Base-by-base conservation (phyloP, 371 early-diverging fungal genomes). In the Coemansia sp. region DNA sequence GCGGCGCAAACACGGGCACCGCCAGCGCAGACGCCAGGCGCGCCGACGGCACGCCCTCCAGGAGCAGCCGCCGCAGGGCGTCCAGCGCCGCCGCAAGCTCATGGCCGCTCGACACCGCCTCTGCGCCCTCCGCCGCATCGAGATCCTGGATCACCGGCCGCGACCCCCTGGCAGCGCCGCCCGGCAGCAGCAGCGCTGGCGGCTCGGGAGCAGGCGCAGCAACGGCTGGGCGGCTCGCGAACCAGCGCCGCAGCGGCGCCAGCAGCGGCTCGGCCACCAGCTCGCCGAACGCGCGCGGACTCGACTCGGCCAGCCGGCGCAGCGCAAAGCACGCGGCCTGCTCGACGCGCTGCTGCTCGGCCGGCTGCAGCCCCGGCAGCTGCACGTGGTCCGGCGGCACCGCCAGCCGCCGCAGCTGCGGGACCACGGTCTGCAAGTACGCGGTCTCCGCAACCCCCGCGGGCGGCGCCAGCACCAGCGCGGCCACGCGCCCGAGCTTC, bases 401-500 rank as follows among this genome's bases (percentile, higher is more conserved):
- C 7, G 42, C 49, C 65, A 69, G 48, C 12, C 18, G 9, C 11
- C 55, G 7, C 2, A 75, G 24, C 51, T 75, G 75, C 3, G 75
- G 75, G 29, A 61, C 40, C 10, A 75, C 62, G 0, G 32, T 8
- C 0, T 12, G 32, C 31, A 29, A 48, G 9, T 75, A 75, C 31
- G 43, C 53, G 8, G 31, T 18, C 2, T 32, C 32, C 1, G 38
- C 43, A 29, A 37, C 57, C 10, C 40, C 55, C 9, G 52, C 50
- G 0, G 76, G 75, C 16, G 76, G 60, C 2, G 89, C 82, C 5
- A 86, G 69, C 12, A 90, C 80, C 10, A 92, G 61, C 39, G 82
- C 80, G 4, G 89, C 72, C 2, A 88, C 71, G 44, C 81, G 86
- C 55, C 87, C 89, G 47, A 88, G 72, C 58, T 88, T 71, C 24